Percentiles rank a stretch among this genome's conserved stretches.
Conservation (phyloP, 495 filamentous ascomycete species). For the Aspergillus leporis region DNA sequence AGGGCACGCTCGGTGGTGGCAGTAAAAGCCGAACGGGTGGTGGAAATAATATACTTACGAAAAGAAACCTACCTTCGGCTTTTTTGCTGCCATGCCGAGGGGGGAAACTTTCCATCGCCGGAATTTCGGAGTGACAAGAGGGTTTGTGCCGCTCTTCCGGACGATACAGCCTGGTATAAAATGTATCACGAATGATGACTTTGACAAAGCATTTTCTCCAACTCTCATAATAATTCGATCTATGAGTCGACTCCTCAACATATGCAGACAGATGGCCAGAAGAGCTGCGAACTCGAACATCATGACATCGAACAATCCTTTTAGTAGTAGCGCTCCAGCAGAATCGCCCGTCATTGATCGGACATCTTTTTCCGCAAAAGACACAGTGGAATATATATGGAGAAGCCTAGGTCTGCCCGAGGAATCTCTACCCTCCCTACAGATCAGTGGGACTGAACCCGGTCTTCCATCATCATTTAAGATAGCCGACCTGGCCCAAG, state of each 20-base stretch:
- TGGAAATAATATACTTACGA: not conserved
- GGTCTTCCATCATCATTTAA: constrained; percentile 45
- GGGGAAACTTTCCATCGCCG: not conserved
- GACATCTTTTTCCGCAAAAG: constrained; percentile 15
- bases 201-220: not conserved
- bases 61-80: no score
- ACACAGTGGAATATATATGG: constrained; percentile 24
- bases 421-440: constrained; percentile 13
- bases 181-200: no score
- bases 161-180: not conserved
- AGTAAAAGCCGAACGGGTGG: no score
- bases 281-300: not conserved
- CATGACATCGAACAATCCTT: not conserved
- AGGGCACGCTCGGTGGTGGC: no score
- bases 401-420: constrained; percentile 17
- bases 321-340: not conserved
- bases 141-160: not conserved
- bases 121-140: no score
- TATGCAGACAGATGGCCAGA: not conserved
- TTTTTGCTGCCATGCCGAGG: not conserved
- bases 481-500: constrained; percentile 43
- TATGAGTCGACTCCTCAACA: not conserved
- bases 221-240: not conserved
- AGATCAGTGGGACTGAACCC: constrained; percentile 16
- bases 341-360: not conserved